A percentile compares a stretch with the other conserved stretches of the same genome.
These are phyloP conservation scores for Pythium guiyangense DNA, from an alignment of 352 stramenopile species.

Conservation along the genomic window DNA sequence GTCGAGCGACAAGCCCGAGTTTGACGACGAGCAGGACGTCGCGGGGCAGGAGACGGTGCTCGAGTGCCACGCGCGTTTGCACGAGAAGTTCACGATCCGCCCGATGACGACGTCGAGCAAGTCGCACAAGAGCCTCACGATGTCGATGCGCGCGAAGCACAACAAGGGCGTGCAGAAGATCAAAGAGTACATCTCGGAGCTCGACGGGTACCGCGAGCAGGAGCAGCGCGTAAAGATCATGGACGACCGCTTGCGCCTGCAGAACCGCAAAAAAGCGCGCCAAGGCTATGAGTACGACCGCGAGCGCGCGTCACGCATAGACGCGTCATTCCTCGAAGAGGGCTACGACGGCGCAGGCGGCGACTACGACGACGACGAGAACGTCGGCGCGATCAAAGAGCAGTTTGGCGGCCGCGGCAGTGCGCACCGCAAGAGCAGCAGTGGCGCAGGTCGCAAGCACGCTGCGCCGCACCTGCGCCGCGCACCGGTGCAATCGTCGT, in stretches of 20 bases:
- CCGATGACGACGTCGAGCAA: conserved; percentile 80
- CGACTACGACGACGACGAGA: conserved; percentile 83
- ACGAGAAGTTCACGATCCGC: conserved; percentile 85
- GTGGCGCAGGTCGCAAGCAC: conserved; percentile 18
- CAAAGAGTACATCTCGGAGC: conserved; percentile 84
- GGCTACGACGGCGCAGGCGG: conserved; percentile 45
- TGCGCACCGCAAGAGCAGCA: conserved; percentile 26
- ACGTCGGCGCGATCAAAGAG: conserved; percentile 82
- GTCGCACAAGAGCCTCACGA: conserved; percentile 84
- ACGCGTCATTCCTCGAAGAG: conserved; percentile 80
- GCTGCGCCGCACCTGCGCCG: conserved; percentile 27
- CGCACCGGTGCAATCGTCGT: conserved; percentile 19
- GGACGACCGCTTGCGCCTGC: conserved; percentile 75
- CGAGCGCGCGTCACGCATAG: conserved; percentile 68
- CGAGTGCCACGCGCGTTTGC: conserved; percentile 78
- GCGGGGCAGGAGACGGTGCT: conserved; percentile 70
- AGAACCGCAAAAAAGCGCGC: conserved; percentile 84
- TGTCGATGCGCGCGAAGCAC: conserved; percentile 87
- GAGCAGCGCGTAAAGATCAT: conserved; percentile 84
- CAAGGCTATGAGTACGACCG: conserved; percentile 80
- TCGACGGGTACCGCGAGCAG: conserved; percentile 78
- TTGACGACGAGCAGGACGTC: conserved; percentile 58
- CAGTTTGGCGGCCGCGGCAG: conserved; percentile 60
- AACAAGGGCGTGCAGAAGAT: conserved; percentile 87
- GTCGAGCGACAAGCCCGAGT: conserved; percentile 56